Conservation (phyloP, 768 basidiomycete species). For the Boletellus emodensis region DNA sequence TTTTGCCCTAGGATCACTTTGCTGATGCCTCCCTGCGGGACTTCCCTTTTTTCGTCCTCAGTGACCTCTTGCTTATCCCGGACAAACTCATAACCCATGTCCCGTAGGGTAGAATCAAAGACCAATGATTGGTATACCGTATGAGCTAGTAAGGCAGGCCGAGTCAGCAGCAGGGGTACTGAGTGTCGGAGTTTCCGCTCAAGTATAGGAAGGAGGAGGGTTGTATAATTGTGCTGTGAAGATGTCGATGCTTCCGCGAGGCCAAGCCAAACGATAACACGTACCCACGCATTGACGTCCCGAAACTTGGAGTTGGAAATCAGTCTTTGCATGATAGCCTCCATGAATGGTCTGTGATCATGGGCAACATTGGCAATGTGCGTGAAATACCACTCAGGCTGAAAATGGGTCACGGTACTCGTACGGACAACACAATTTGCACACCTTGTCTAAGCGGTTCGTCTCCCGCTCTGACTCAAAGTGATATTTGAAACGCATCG, state of each 20-base stretch:
- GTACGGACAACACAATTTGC: background rate
- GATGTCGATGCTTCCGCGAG: background rate
- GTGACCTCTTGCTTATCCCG: constrained; percentile 16
- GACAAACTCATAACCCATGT: constrained; percentile 64
- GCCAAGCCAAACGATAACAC: constrained; percentile 15
- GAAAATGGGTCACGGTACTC: constrained; percentile 1
- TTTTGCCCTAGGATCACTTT: constrained; percentile 75
- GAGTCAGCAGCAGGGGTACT: constrained; percentile 65
- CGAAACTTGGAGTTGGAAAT: constrained; percentile 60
- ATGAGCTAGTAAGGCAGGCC: constrained; percentile 87
- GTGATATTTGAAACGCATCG: constrained; percentile 90
- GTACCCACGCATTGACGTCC: constrained; percentile 72
- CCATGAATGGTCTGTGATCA: constrained; percentile 81
- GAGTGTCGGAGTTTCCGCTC: constrained; percentile 71
- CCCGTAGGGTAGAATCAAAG: constrained; percentile 77
- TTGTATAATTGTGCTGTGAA: constrained; percentile 77
- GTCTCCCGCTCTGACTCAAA: constrained; percentile 86
- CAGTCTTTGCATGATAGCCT: constrained; percentile 65
- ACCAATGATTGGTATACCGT: constrained; percentile 89
- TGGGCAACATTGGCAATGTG: constrained; percentile 85
- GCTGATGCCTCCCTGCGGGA: constrained; percentile 72
- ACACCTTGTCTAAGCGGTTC: constrained; percentile 89
- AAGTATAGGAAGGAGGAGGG: constrained; percentile 73
- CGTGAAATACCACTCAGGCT: constrained; percentile 98
- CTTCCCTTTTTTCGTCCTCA: constrained; percentile 18